phyloP scores from a whole-genome alignment of 139 green algal species.

The Raphidocelis subcapitata region DNA sequence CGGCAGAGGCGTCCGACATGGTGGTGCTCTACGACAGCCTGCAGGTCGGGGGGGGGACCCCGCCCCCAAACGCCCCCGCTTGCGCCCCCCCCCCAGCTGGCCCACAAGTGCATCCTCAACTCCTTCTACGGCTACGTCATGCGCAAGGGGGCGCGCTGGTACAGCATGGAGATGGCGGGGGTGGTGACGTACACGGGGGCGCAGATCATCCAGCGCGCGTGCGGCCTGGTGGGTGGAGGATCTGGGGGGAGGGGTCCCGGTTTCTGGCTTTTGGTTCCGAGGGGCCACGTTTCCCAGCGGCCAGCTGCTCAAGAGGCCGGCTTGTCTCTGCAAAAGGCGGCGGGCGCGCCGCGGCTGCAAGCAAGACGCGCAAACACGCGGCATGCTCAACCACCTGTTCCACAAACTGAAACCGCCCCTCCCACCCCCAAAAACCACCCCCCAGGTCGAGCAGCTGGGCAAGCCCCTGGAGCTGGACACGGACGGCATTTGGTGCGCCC shows the following conservation, averaged over 20 bases:
- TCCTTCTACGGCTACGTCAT: conserved; percentile 97
- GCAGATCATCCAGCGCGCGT: conserved; percentile 87
- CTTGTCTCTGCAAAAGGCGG: too few species aligned
- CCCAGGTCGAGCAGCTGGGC: conserved; percentile 53
- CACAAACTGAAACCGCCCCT: too few species aligned
- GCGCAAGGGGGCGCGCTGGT: conserved; percentile 95
- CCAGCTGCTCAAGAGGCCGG: too few species aligned
- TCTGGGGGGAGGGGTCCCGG: not conserved
- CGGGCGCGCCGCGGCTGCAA: too few species aligned
- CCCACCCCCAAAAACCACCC: too few species aligned
- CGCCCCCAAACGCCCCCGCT: too few species aligned
- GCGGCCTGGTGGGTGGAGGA: conserved; percentile 29
- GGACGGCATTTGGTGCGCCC: conserved; percentile 97
- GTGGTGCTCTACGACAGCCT: conserved; percentile 90
- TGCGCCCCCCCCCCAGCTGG: too few species aligned
- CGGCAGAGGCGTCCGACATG: conserved; percentile 81
- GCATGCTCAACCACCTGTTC: too few species aligned
- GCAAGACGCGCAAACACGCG: too few species aligned
- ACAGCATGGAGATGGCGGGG: conserved; percentile 99
- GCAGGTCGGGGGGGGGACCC: too few species aligned
- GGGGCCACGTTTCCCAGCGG: too few species aligned
- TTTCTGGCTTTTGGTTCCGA: too few species aligned
- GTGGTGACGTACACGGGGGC: conserved; percentile 97
- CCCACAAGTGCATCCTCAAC: conserved; percentile 99
- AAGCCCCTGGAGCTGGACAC: conserved; percentile 97